Evolutionary conservation across 2,329 filamentous ascomycete genomes (phyloP), one percentile per base, ranked within the genome.

Genomic region (Ophiostoma pallidulum): DNA sequence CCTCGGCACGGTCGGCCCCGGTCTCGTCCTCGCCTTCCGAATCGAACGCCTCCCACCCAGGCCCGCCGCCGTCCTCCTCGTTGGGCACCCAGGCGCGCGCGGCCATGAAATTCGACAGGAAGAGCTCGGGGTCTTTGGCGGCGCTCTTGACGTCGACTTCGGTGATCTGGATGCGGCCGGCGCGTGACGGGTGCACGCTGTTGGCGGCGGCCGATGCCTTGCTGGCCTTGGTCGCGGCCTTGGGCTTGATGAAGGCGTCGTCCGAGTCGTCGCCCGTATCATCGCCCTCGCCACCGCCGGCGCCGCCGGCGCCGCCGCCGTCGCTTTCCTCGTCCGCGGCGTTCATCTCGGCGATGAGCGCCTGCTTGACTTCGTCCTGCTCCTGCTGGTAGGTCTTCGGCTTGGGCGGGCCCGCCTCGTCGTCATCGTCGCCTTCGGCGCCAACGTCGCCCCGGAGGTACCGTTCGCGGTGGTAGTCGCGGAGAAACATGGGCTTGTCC

Each of bases 51-150:
- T 90, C 74, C 66, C 86, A 89, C 36, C 76, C 75, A 19, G 77
- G 72, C 36, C 72, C 73, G 20, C 14, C 31, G 9, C 16, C 41
- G 45, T 77, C 78, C 22, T 43, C 32, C 0, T 53, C 53, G 3
- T 51, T 44, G n/a, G 85, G 79, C 7, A 91, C 77, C 92, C 92
- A 98, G 14, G 90, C 91, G 50, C 90, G 81, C 8, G 90, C 77
- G n/a, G 84, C 78, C 77, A 98, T 79, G 68, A 95, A 98, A 64
- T 96, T 95, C 47, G 87, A 91, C n/a, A 98, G 70, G 63, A 88
- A 98, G 1, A 78, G 84, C 60, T 97, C 91, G 0, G 64, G 92
- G 61, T 98, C 82, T 63, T 87, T 85, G 59, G 95, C 86, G 32
- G 92, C 89, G 50, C 78, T 76, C 41, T 79, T 73, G 37, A 95